Base-by-base conservation (phyloP, 495 filamentous ascomycete species). In the Penicillium crystallinum region DNA sequence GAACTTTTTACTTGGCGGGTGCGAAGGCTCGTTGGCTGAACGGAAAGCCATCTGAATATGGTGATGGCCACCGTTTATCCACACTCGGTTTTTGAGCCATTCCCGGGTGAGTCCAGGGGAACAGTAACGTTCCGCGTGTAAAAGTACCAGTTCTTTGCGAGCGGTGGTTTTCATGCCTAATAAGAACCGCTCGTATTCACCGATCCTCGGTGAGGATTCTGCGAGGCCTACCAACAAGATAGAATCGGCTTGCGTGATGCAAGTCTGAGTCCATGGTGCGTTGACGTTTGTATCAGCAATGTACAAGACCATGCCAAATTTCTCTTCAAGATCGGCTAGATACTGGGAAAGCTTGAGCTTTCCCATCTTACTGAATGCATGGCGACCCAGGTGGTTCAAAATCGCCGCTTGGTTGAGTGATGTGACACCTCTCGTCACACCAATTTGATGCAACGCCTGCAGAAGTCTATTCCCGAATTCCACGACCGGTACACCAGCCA, bases 61-160 rank as follows among this genome's bases (percentile, higher is more conserved):
- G 63, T 96, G 92, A 66, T 98, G 95, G 34, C 93, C 90, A n/a
- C 93, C 93, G 59, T 97, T 98, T 59, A 98, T 90, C 93, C 93
- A 98, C 49, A 95, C 80, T 0, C 93, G 85, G 63, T 96, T 96
- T 59, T 89, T 85, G 18, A 98, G 76, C 93, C 93, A 98, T 39
- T 81, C 80, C 33, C 93, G 77, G 0, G 92, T 96, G 21, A 95
- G 61, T 0, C 93, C 93, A 18, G 89, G 82, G 1, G 79, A 78
- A 50, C 87, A 95, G 65, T 92, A 97, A 31, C 95, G 81, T 60
- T 98, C 95, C 0, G 89, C 77, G 68, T 98, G 93, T 3, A 98
- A 73, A n/a, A 98, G 70, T 1, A 98, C 91, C 8, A 98, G 77
- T 62, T 95, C 91, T 67, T 97, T 98, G 31, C 91, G 79, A 0